Evolutionary conservation across 306 rosid species (phyloP).

Genomic region (Quillaja saponaria): DNA sequence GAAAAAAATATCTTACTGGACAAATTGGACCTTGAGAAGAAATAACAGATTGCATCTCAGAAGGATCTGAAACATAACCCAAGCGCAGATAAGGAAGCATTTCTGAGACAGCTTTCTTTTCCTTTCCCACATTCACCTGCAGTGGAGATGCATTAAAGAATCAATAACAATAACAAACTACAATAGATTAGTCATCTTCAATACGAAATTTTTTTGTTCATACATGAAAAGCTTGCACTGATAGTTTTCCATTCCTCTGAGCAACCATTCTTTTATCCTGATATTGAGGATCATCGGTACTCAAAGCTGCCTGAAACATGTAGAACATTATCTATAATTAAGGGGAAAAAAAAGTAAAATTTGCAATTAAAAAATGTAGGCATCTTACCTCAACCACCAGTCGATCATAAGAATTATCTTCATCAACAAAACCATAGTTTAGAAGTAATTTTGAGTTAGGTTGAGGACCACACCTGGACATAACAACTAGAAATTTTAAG

Average conservation of each 20-base stretch:
- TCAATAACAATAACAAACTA: slow-evolving; percentile 16
- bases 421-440: slow-evolving; percentile 94
- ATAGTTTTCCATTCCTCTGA: slow-evolving; percentile 85
- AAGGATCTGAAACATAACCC: slow-evolving; percentile 96
- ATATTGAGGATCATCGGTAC: slow-evolving; percentile 93
- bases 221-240: slow-evolving; percentile 78
- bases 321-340: slow-evolving; percentile 22
- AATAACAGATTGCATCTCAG: slow-evolving; percentile 89
- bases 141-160: slow-evolving; percentile 27
- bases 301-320: slow-evolving; percentile 75
- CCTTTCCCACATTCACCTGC: slow-evolving; percentile 80
- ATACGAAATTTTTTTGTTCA: slow-evolving; percentile 21
- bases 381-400: slow-evolving; percentile 63
- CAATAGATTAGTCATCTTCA: slow-evolving; percentile 20
- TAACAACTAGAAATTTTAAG: slow-evolving; percentile 25
- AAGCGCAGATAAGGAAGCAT: slow-evolving; percentile 90
- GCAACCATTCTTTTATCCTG: slow-evolving; percentile 95
- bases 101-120: slow-evolving; percentile 72
- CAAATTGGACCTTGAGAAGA: slow-evolving; percentile 98
- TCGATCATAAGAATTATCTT: slow-evolving; percentile 75
- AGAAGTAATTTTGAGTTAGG: slow-evolving; percentile 87
- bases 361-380: slow-evolving; percentile 5
- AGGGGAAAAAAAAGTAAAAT: slow-evolving; percentile 24
- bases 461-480: slow-evolving; percentile 97
- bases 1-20: slow-evolving; percentile 60